A percentile compares a stretch with the other conserved stretches of the same genome.
phyloP scores from a whole-genome alignment of 2,329 filamentous ascomycete genomes.

The Cercospora brassicicola region DNA sequence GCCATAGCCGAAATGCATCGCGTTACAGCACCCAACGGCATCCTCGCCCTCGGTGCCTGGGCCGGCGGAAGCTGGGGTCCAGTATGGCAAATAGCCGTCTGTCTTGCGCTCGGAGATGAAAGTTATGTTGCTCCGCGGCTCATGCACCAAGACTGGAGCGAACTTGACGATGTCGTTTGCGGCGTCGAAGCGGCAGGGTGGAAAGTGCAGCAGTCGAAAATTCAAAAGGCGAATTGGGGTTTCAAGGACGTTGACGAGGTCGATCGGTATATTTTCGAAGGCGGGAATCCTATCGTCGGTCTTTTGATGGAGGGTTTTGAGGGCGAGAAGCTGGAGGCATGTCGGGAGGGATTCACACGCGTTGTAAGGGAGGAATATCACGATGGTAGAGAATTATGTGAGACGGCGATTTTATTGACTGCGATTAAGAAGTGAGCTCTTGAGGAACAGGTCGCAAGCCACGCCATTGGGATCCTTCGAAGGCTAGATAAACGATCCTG shows the following conservation, averaged over 20 bases:
- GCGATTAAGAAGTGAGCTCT: neutral
- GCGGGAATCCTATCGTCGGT: neutral
- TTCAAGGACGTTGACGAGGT: neutral
- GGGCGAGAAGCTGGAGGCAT: neutral
- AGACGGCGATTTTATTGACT: neutral
- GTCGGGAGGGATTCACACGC: neutral
- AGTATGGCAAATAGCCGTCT: neutral
- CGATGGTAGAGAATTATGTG: neutral
- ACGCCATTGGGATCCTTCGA: neutral
- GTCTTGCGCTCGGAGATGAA: neutral
- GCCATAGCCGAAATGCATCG: neutral
- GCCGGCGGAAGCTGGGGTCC: neutral
- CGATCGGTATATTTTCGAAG: neutral
- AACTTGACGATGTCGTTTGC: neutral
- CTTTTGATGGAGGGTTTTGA: neutral
- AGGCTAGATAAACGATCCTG: neutral
- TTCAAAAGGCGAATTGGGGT: neutral
- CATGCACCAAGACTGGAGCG: neutral
- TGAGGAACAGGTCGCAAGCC: neutral
- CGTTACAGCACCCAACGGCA: neutral
- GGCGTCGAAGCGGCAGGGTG: neutral
- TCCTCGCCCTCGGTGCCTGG: neutral
- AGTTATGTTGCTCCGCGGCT: neutral
- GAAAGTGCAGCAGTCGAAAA: neutral
- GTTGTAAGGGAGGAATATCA: neutral